Evolutionary conservation across 176 grass and related monocot genomes (phyloP).

Genomic region (Avena insularis): DNA sequence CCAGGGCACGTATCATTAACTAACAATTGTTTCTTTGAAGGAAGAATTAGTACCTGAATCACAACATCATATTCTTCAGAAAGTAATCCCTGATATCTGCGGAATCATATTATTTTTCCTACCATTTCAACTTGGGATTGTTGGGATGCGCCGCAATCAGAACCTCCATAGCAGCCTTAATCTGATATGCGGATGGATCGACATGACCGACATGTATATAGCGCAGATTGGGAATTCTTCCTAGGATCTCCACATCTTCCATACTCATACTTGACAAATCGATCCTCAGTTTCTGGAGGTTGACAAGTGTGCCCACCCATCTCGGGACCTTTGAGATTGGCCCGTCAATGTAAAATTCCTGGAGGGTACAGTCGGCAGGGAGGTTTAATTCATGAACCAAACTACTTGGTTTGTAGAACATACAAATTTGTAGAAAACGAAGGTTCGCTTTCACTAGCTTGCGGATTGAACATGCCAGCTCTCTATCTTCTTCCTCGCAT

Average conservation of each 20-base stretch:
- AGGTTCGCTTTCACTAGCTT: not conserved
- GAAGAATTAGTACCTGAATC: not conserved
- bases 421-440: not conserved
- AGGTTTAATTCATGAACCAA: not conserved
- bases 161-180: not conserved
- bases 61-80: not conserved
- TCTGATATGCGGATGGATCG: not conserved
- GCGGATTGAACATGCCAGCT: not conserved
- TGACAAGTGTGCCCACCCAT: not conserved
- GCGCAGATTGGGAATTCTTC: not conserved
- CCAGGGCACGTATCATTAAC: not conserved
- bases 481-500: too few relatives aligned
- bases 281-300: not conserved
- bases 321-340: not conserved
- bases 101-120: too few relatives aligned
- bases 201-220: not conserved
- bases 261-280: not conserved
- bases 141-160: not conserved
- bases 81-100: not conserved
- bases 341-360: not conserved
- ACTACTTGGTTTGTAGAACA: not conserved
- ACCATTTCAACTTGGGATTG: not conserved
- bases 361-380: not conserved
- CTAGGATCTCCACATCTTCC: not conserved
- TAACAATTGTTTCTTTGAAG: not conserved